Evolutionary conservation across 495 filamentous ascomycete genomes (phyloP).

Genomic region (Endocarpon pusillum): DNA sequence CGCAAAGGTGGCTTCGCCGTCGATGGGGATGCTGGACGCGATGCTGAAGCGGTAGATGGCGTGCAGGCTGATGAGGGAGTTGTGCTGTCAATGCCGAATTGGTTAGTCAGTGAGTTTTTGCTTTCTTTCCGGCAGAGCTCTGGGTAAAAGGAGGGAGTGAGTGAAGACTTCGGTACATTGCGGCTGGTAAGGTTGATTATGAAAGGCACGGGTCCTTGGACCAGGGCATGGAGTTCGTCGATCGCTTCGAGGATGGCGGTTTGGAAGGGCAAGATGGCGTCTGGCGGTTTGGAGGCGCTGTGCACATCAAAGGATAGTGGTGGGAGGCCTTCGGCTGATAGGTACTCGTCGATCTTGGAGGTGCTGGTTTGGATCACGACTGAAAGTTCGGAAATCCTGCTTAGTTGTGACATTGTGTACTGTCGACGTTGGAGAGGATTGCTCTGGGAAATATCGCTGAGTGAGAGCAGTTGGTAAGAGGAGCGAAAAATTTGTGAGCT

Average conservation of each 20-base stretch:
- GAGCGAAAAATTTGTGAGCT: no score
- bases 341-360: constrained; percentile 4
- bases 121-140: no score
- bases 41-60: constrained; percentile 21
- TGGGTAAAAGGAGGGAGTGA: not conserved
- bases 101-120: not conserved
- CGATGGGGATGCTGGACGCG: constrained; percentile 14
- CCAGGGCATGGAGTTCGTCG: constrained; percentile 10
- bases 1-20: constrained; percentile 23
- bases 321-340: constrained; percentile 5
- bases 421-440: no score
- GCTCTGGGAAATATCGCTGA: no score
- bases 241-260: constrained; percentile 7
- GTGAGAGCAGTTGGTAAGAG: no score
- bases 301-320: constrained; percentile 10
- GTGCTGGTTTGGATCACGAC: constrained; percentile 7
- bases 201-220: constrained; percentile 7
- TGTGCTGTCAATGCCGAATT: constrained; percentile 1
- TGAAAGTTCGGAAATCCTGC: constrained; percentile 8
- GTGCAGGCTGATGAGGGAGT: constrained; percentile 11
- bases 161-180: not conserved
- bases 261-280: constrained; percentile 7
- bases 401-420: no score
- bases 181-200: constrained; percentile 3
- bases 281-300: constrained; percentile 6